Evolutionary conservation across 2,329 filamentous ascomycete genomes (phyloP), one percentile per base, ranked within the genome.

Genomic region (Lecanosticta acicola): DNA sequence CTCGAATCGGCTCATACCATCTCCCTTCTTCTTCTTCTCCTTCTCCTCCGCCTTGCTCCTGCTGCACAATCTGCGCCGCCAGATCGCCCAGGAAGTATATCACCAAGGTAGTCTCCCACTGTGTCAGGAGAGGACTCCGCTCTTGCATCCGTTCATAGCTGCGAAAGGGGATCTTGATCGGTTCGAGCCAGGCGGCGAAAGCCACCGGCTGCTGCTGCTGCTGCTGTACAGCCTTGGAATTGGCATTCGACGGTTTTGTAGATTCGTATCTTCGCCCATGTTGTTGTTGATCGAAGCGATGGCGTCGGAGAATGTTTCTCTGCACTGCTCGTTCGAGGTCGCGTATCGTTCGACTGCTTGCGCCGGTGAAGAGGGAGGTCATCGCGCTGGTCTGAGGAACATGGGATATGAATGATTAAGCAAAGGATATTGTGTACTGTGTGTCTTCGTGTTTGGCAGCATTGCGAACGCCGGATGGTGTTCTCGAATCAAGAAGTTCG

Each of bases 21-120:
- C 51, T 56, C 11, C 58, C 51, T 7, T 49, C 47, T 49, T 56
- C 53, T 48, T 38, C 49, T 50, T 51, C 47, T n/a, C 74, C 71
- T 11, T 50, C 56, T 13, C 58, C 51, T 7, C 50, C 47, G 50
- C 55, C 53, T 48, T 38, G 48, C 50, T 51, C 47, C 14, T 54
- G 59, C 34, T 52, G 53, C 13, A 94, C 80, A 46, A 75, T 73
- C 69, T 94, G 89, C 37, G 88, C 87, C 36, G 80, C 82, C 44
- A 93, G 55, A 66, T 94, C 89, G 7, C 85, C 87, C 40, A 80
- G 76, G 32, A 90, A 74, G 62, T 89, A 95, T 48, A 94, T 87
- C 32, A 87, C 74, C 37, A 95, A 67, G 34, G 85, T 81, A 57
- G 80, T 88, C 54, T 76, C 74, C 50, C 94, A 65, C 70, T 96